phyloP scores from a whole-genome alignment of 2,329 filamentous ascomycete species.

The Tetracladium maxilliforme region DNA sequence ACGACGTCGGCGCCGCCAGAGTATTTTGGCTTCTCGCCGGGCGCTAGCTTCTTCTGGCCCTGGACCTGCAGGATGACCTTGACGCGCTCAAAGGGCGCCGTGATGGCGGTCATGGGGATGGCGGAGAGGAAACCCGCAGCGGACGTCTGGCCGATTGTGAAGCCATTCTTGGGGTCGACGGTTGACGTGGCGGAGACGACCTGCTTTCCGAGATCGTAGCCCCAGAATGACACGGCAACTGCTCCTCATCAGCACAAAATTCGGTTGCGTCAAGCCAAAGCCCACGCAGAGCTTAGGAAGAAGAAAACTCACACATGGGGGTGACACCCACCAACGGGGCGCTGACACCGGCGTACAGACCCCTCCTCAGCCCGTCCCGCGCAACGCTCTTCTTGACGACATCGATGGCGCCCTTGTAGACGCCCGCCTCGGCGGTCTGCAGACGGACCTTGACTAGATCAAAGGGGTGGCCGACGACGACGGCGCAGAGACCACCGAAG shows the following conservation, averaged over 20 bases:
- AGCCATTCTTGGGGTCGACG: slow-evolving; percentile 53
- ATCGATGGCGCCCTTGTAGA: slow-evolving; percentile 82
- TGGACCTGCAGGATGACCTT: slow-evolving; percentile 98
- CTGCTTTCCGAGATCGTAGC: slow-evolving; percentile 89
- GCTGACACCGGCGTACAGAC: slow-evolving; percentile 92
- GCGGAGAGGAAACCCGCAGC: slow-evolving; percentile 95
- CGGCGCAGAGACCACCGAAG: slow-evolving; percentile 86
- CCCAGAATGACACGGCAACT: slow-evolving; percentile 66
- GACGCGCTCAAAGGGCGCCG: slow-evolving; percentile 96
- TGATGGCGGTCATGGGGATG: slow-evolving; percentile 94
- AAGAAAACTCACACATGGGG: slow-evolving; percentile 74
- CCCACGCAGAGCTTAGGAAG: not conserved
- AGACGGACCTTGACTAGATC: slow-evolving; percentile 95
- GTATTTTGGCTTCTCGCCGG: slow-evolving; percentile 89
- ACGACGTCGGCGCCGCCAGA: slow-evolving; percentile 80
- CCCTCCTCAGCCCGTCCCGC: slow-evolving; percentile 64
- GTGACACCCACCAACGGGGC: slow-evolving; percentile 92
- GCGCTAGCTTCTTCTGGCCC: slow-evolving; percentile 70
- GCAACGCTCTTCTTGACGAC: slow-evolving; percentile 82
- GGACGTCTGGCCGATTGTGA: slow-evolving; percentile 76
- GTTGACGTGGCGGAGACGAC: slow-evolving; percentile 58
- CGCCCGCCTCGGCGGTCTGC: slow-evolving; percentile 88
- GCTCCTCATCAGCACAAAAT: not conserved
- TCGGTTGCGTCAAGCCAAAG: slow-evolving; percentile 1
- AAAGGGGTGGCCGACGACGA: slow-evolving; percentile 90